Conservation (phyloP, 2,329 filamentous ascomycete species). For the Aureobasidium vineae region DNA sequence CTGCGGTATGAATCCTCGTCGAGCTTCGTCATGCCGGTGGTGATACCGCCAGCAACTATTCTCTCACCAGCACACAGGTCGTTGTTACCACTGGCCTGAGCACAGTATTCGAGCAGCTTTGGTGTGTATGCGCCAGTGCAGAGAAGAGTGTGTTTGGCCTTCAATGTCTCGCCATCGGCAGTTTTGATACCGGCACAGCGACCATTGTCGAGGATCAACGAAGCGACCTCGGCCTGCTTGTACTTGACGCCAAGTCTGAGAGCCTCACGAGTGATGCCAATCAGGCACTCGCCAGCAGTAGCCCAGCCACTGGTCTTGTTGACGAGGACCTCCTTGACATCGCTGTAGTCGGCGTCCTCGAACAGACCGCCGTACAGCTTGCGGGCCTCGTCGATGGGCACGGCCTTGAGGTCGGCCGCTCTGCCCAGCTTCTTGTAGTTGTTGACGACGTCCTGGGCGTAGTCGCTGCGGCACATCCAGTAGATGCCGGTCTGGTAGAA, state of each 20-base stretch:
- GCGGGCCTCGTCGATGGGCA: constrained; percentile 55
- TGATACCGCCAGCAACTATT: constrained; percentile 58
- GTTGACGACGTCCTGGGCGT: constrained; percentile 50
- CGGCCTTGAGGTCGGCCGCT: constrained; percentile 47
- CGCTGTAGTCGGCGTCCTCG: constrained; percentile 59
- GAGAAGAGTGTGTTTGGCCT: constrained; percentile 42
- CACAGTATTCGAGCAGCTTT: constrained; percentile 50
- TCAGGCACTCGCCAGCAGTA: constrained; percentile 59
- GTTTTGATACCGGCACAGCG: constrained; percentile 47
- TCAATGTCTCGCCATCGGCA: constrained; percentile 37
- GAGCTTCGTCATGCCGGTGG: constrained; percentile 50
- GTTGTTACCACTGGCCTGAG: constrained; percentile 46
- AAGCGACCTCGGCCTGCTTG: constrained; percentile 52
- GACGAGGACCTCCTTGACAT: constrained; percentile 58
- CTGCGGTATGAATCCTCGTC: constrained; percentile 40
- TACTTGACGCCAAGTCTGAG: constrained; percentile 60
- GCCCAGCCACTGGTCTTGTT: constrained; percentile 63
- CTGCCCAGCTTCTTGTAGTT: constrained; percentile 53
- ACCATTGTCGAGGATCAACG: constrained; percentile 51
- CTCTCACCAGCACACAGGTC: constrained; percentile 55
- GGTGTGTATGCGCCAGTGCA: constrained; percentile 47
- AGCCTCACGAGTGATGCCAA: constrained; percentile 54
- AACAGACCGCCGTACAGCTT: constrained; percentile 59
- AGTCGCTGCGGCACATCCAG: constrained; percentile 49
- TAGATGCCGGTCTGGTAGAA: constrained; percentile 55